Conservation (phyloP, 179 eudicot genomes). For the Pouteria campechiana region DNA sequence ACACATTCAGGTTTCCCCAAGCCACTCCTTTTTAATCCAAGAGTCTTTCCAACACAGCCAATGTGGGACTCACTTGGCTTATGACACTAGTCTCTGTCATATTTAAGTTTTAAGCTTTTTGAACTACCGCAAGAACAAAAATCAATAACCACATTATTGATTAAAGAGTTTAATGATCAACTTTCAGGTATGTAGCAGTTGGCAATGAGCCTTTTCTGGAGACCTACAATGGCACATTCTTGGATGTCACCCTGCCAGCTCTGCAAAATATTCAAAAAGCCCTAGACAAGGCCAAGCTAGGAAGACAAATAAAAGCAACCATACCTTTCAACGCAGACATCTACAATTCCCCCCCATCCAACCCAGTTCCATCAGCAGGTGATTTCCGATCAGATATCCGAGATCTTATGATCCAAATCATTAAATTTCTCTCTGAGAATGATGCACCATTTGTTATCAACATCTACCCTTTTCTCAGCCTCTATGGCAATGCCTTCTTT, state of each 20-base stretch:
- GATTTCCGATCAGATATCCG: constrained; percentile 50
- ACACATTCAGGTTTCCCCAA: too few relatives aligned
- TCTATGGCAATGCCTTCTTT: constrained; percentile 38
- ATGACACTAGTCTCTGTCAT: too few relatives aligned
- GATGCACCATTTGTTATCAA: constrained; percentile 68
- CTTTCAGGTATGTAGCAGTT: constrained; percentile 89
- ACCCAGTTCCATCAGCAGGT: constrained; percentile 65
- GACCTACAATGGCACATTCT: constrained; percentile 52
- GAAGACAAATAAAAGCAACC: constrained; percentile 40
- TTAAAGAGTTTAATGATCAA: too few relatives aligned
- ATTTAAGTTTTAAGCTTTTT: too few relatives aligned
- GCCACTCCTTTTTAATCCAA: too few relatives aligned
- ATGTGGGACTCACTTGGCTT: too few relatives aligned
- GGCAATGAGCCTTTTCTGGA: constrained; percentile 82
- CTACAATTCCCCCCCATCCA: constrained; percentile 42
- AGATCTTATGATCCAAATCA: constrained; percentile 48
- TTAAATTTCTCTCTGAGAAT: constrained; percentile 41
- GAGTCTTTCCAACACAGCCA: too few relatives aligned
- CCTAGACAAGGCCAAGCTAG: constrained; percentile 50
- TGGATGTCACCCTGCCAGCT: constrained; percentile 47
- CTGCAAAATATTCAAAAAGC: constrained; percentile 75
- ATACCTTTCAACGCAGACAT: constrained; percentile 74
- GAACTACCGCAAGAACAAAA: too few relatives aligned
- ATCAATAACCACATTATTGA: too few relatives aligned
- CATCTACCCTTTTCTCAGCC: constrained; percentile 73